Conservation (phyloP, 768 basidiomycete species). For the Lepiota venenata region DNA sequence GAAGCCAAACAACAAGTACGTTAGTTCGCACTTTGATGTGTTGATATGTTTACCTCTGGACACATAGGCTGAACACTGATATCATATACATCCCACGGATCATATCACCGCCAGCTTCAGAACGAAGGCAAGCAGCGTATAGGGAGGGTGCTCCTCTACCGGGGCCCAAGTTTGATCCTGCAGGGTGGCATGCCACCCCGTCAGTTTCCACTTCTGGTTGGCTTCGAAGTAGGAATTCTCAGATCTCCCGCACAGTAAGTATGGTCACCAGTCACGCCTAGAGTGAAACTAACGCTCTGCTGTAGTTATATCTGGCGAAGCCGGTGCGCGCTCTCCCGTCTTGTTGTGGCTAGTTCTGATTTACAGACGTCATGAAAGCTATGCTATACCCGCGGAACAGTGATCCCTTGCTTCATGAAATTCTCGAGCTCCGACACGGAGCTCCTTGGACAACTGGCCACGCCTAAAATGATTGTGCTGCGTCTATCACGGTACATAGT, state of each 20-base stretch:
- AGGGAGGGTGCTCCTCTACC: slow-evolving; percentile 15
- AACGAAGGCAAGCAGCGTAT: slow-evolving; percentile 19
- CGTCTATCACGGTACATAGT: neutral
- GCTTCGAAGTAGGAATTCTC: slow-evolving; percentile 7
- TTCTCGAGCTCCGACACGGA: slow-evolving; percentile 11
- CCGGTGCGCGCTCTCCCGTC: slow-evolving; percentile 16
- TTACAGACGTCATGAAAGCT: slow-evolving; percentile 11
- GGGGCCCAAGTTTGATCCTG: slow-evolving; percentile 18
- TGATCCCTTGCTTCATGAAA: slow-evolving; percentile 20
- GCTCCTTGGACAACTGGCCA: slow-evolving; percentile 6
- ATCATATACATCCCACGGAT: slow-evolving; percentile 17
- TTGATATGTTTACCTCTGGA: neutral
- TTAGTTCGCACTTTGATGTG: neutral
- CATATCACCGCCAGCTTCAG: slow-evolving; percentile 16
- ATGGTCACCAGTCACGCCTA: neutral
- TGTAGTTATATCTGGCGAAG: slow-evolving; percentile 21
- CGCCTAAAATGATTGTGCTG: neutral
- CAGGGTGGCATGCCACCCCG: slow-evolving; percentile 18
- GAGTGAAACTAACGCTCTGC: neutral
- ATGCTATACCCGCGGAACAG: slow-evolving; percentile 21
- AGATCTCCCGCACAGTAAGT: slow-evolving; percentile 7
- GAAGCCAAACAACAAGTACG: slow-evolving; percentile 36
- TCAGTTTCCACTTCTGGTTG: slow-evolving; percentile 1
- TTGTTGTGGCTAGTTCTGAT: neutral
- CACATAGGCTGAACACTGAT: slow-evolving; percentile 19